phyloP scores from a whole-genome alignment of 148 eudicot species.

The Persicaria maculosa region DNA sequence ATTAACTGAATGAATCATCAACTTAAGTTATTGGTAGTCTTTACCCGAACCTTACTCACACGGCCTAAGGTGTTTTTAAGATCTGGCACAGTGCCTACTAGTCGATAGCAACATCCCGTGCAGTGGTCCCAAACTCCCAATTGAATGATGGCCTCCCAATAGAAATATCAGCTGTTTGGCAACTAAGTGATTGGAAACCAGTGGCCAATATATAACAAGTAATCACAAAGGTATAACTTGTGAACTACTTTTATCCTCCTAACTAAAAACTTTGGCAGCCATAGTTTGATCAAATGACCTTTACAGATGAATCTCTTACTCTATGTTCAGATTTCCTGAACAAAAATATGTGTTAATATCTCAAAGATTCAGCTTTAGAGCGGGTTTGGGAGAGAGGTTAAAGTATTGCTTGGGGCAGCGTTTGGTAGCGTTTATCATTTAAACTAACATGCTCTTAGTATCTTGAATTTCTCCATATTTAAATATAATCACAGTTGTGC shows the following conservation, averaged over 20 bases:
- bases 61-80: too few species aligned
- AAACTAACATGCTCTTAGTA: too few species aligned
- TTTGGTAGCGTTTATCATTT: too few species aligned
- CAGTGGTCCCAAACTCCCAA: neutral
- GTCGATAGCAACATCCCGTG: neutral
- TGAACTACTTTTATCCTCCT: neutral
- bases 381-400: too few species aligned
- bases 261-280: neutral
- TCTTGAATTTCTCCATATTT: too few species aligned
- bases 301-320: neutral
- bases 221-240: neutral
- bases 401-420: too few species aligned
- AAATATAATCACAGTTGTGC: too few species aligned
- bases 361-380: too few species aligned
- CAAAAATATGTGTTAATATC: too few species aligned
- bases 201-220: neutral
- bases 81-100: neutral
- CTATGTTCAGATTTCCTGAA: too few species aligned
- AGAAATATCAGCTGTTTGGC: neutral
- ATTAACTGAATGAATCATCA: neutral
- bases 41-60: too few species aligned
- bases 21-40: neutral
- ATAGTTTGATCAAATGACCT: neutral
- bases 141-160: neutral
- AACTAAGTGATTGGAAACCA: neutral